These are phyloP conservation scores for Dictyostelium purpureum DNA, from an alignment of 78 protist species.

Conservation along the genomic window DNA sequence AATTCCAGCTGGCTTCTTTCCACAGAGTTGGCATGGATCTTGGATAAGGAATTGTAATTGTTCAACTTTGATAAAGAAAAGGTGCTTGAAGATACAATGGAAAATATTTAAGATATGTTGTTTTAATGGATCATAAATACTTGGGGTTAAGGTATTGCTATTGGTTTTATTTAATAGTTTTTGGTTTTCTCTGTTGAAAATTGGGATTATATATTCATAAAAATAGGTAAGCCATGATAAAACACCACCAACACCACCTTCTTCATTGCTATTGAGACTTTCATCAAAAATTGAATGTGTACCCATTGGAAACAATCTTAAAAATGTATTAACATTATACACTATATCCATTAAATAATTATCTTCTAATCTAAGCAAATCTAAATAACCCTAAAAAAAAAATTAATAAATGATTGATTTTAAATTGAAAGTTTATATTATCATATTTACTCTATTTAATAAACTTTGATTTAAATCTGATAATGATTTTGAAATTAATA, in stretches of 20 bases:
- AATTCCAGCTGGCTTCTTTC: neutral
- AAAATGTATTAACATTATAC: constrained; percentile 10
- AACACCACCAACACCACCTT: neutral
- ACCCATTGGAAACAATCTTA: constrained; percentile 20
- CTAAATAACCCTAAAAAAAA: constrained; percentile 1
- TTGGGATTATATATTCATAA: constrained; percentile 34
- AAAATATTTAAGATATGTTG: constrained; percentile 18
- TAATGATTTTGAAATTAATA: neutral
- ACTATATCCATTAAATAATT: constrained; percentile 30
- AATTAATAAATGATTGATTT: neutral
- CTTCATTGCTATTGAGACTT: neutral
- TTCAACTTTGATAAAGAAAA: constrained; percentile 6
- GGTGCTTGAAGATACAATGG: constrained; percentile 15
- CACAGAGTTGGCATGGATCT: constrained; percentile 29
- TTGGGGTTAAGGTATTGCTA: neutral
- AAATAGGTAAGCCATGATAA: constrained; percentile 4
- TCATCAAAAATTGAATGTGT: constrained; percentile 24
- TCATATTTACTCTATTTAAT: constrained; percentile 3
- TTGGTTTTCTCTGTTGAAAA: constrained; percentile 2
- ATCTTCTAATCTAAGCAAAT: constrained; percentile 54
- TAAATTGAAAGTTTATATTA: neutral
- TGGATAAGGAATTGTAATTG: neutral
- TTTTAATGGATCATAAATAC: constrained; percentile 11
- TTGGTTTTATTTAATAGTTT: neutral
- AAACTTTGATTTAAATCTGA: constrained; percentile 6